A percentile compares a stretch with the other conserved stretches of the same genome.
Evolutionary conservation across 2,329 filamentous ascomycete species (phyloP).

Genomic region (Ophiostoma sp.): DNA sequence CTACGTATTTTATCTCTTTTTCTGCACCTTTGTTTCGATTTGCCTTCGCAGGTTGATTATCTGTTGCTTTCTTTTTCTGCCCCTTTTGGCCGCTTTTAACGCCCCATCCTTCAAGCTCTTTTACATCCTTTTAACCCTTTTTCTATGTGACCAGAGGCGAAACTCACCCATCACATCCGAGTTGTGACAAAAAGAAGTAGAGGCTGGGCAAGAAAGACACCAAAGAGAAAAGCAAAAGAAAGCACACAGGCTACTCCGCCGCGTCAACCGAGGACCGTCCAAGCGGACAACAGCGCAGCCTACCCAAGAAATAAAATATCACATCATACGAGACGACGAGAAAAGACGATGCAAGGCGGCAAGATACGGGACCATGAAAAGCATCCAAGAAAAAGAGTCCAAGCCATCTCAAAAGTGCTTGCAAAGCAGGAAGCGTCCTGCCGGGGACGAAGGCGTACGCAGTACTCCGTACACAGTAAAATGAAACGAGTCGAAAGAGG

Average conservation of each 20-base stretch:
- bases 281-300: background rate
- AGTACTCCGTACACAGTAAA: background rate
- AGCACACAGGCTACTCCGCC: background rate
- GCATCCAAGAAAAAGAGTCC: background rate
- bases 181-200: background rate
- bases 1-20: background rate
- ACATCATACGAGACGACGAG: slow-evolving; percentile 15
- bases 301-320: background rate
- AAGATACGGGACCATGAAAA: background rate
- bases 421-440: background rate
- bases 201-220: background rate
- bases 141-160: background rate
- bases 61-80: background rate
- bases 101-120: background rate
- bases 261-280: background rate
- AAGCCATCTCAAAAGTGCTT: background rate
- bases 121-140: background rate
- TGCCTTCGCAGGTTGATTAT: background rate
- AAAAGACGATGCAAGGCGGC: background rate
- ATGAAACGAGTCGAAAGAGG: background rate
- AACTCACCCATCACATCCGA: slow-evolving; percentile 1
- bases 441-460: background rate
- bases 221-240: background rate
- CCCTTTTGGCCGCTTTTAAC: background rate
- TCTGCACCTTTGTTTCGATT: background rate